These are phyloP conservation scores for Fusarium xyrophilum DNA, from an alignment of 2,329 filamentous ascomycete genomes.

Conservation along the genomic window DNA sequence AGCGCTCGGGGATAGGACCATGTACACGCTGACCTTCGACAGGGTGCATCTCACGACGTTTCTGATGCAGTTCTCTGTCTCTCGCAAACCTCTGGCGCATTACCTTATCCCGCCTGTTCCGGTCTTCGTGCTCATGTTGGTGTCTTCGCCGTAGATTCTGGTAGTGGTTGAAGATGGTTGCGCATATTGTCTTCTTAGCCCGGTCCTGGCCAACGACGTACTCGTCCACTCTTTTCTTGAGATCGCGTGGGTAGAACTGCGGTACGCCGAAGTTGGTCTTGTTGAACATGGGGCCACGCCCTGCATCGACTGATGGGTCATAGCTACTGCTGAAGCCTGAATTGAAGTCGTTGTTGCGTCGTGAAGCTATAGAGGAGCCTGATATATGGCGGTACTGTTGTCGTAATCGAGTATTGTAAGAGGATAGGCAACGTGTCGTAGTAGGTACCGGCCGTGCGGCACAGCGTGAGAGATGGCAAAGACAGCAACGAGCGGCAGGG, in stretches of 20 bases:
- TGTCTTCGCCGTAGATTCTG: slow-evolving; percentile 81
- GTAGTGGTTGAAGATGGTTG: slow-evolving; percentile 96
- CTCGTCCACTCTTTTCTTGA: slow-evolving; percentile 92
- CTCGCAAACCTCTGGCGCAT: slow-evolving; percentile 74
- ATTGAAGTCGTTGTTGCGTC: slow-evolving; percentile 59
- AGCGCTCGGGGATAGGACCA: slow-evolving; percentile 41
- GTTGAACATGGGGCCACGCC: slow-evolving; percentile 66
- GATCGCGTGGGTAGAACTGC: slow-evolving; percentile 68
- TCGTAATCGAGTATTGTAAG: slow-evolving; percentile 1
- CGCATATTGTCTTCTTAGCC: slow-evolving; percentile 91
- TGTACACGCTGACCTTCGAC: slow-evolving; percentile 71
- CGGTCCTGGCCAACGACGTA: slow-evolving; percentile 96
- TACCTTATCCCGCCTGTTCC: slow-evolving; percentile 65
- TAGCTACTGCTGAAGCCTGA: slow-evolving; percentile 67
- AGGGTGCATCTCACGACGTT: slow-evolving; percentile 69
- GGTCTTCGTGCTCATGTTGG: slow-evolving; percentile 75
- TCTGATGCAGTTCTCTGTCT: slow-evolving; percentile 66
- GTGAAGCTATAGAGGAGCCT: slow-evolving; percentile 40
- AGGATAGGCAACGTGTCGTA: slow-evolving; percentile 1
- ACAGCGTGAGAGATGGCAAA: slow-evolving; percentile 18
- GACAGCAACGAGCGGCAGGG: slow-evolving; percentile 21
- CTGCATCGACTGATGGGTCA: slow-evolving; percentile 60
- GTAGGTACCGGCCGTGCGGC: slow-evolving; percentile 2
- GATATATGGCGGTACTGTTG: slow-evolving; percentile 40
- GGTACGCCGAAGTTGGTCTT: slow-evolving; percentile 66